phyloP scores from a whole-genome alignment of 768 basidiomycete genomes.

The Rhizopogon roseolus region DNA sequence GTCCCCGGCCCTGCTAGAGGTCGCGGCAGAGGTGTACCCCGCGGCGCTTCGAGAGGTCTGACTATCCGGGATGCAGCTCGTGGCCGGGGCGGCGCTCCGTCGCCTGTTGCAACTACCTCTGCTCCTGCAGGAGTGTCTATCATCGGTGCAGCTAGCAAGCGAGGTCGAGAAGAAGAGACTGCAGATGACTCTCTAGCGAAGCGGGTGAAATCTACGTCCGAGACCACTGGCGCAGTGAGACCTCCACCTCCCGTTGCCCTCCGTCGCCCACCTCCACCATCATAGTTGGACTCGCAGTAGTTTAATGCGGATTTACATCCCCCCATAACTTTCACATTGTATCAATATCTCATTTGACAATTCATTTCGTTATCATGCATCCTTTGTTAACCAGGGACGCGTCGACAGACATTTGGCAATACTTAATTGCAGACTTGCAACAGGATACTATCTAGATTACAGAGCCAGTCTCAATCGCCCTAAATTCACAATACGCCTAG shows the following conservation, averaged over 20 bases:
- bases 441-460: too few relatives aligned
- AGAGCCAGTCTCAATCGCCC: too few relatives aligned
- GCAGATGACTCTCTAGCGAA: constrained; percentile 60
- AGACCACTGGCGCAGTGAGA: constrained; percentile 22
- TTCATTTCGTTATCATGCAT: not conserved
- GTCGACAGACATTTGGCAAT: too few relatives aligned
- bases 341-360: constrained; percentile 15
- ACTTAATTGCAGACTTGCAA: too few relatives aligned
- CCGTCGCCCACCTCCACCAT: constrained; percentile 23
- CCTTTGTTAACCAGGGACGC: not conserved
- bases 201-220: constrained; percentile 52
- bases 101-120: constrained; percentile 21
- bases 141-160: constrained; percentile 57
- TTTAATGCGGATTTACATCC: not conserved
- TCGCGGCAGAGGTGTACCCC: constrained; percentile 21
- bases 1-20: constrained; percentile 15
- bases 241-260: constrained; percentile 25
- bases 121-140: constrained; percentile 47
- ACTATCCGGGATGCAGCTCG: constrained; percentile 25
- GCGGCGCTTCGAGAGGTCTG: constrained; percentile 31
- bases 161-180: constrained; percentile 53
- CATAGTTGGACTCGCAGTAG: not conserved
- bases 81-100: constrained; percentile 12
- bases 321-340: constrained; percentile 6
- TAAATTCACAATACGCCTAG: too few relatives aligned